Base-by-base conservation (phyloP, 2,329 filamentous ascomycete genomes). In the Sclerotinia sclerotiorum region DNA sequence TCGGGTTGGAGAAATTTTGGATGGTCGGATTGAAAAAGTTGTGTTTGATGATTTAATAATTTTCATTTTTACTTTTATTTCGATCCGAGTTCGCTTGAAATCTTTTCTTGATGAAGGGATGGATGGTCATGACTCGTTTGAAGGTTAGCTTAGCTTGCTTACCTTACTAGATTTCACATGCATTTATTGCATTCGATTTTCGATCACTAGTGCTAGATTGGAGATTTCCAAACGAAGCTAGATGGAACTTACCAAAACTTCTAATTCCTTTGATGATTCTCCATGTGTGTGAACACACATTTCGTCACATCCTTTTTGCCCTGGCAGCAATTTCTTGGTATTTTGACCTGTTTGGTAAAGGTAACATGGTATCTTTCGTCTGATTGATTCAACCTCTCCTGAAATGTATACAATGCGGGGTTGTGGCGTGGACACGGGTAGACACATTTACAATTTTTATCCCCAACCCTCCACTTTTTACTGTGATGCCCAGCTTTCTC, bases 391-490 rank as follows among this genome's bases (percentile, higher is more conserved):
- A 32, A 48, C 11, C 27, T 48, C 42, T 48, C 27, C 56, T 46
- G 39, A 60, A 27, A 11, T 46, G 17, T 29, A 46, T 60, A 46
- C 24, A 60, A 46, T 46, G 56, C 56, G 56, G 56, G 39, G 39
- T 46, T 46, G 56, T 29, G 56, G 56, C 19, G 27, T 61, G 19
- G 44, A 48, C 58, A 61, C 27, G 57, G 42, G 11, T 35, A 35
- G 58, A 61, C 29, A 61, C 42, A 49, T 61, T 61, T 42, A 42
- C 39, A 42, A 17, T 42, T 42, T 17, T 5, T 42, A n/a, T 17
- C 15, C 39, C 5, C 27, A 61, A 15, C 29, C 29, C 54, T 56
- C 54, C 54, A 56, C 29, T 56, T 42, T 42, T 56, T 56, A 35
- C 44, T 49, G 6, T 35, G 32, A 48, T 35, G 15, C 44, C 44